These are phyloP conservation scores for Tylopilus sp. DNA, from an alignment of 1,284 basidiomycete species.

Conservation along the genomic window DNA sequence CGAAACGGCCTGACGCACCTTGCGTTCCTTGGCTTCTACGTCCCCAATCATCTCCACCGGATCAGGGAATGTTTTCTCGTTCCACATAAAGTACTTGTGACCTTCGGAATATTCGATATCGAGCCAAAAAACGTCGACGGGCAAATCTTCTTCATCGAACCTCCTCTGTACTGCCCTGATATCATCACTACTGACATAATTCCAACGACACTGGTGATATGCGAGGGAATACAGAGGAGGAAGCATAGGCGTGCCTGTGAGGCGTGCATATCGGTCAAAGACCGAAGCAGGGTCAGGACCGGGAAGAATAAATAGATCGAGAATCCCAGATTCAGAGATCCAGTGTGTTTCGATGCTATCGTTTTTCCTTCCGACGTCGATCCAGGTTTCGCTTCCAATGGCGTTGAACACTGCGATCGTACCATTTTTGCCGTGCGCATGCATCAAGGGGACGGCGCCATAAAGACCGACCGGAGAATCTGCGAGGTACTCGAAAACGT, in stretches of 20 bases:
- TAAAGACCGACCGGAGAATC: constrained; percentile 92
- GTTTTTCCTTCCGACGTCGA: constrained; percentile 70
- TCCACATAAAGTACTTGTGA: constrained; percentile 98
- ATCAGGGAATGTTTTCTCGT: constrained; percentile 87
- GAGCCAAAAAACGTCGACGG: constrained; percentile 97
- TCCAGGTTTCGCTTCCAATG: constrained; percentile 93
- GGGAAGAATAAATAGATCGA: constrained; percentile 92
- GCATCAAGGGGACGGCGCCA: constrained; percentile 88
- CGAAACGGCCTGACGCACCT: constrained; percentile 47
- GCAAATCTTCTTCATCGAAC: constrained; percentile 93
- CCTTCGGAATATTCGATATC: constrained; percentile 96
- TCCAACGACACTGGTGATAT: constrained; percentile 99
- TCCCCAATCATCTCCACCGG: constrained; percentile 91
- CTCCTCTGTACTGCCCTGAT: constrained; percentile 81
- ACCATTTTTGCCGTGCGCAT: constrained; percentile 82
- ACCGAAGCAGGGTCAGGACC: constrained; percentile 81
- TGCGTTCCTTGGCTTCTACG: constrained; percentile 81
- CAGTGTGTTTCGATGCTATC: constrained; percentile 79
- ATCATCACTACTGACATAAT: constrained; percentile 91
- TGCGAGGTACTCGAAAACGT: constrained; percentile 96
- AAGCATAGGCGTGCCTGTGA: constrained; percentile 84
- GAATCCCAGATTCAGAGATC: constrained; percentile 94
- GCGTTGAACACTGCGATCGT: constrained; percentile 92
- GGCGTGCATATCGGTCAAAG: constrained; percentile 79
- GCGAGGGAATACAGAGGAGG: constrained; percentile 91